These are phyloP conservation scores for Afroboletus lepidellus DNA, from an alignment of 1,284 basidiomycete species.

Conservation along the genomic window DNA sequence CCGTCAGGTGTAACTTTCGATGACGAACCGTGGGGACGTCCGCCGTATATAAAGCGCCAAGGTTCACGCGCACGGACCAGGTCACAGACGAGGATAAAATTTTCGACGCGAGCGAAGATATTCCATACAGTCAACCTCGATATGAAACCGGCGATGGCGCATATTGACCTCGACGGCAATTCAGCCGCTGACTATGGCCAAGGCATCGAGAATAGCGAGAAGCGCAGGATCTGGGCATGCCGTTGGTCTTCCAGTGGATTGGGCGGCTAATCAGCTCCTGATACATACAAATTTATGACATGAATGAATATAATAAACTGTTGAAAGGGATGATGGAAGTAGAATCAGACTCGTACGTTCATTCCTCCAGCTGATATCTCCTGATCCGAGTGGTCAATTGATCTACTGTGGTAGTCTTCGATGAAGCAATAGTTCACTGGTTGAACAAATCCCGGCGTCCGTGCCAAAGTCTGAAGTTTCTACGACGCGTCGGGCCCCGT, in stretches of 20 bases:
- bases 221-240: conserved; percentile 66
- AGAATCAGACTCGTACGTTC: neutral
- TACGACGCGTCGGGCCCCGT: neutral
- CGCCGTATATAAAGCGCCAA: conserved; percentile 28
- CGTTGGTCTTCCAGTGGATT: conserved; percentile 52
- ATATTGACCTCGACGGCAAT: conserved; percentile 23
- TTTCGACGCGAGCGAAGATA: conserved; percentile 16
- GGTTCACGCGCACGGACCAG: conserved; percentile 57
- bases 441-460: neutral
- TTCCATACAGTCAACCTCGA: conserved; percentile 63
- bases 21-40: conserved; percentile 15
- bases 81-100: conserved; percentile 15
- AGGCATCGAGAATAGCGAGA: conserved; percentile 42
- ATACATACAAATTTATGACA: conserved; percentile 45
- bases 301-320: conserved; percentile 4
- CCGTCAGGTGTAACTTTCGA: conserved; percentile 69
- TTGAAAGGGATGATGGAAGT: neutral
- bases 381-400: neutral
- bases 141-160: conserved; percentile 36
- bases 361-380: neutral
- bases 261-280: conserved; percentile 70
- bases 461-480: neutral
- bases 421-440: neutral
- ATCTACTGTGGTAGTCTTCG: no score
- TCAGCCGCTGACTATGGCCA: conserved; percentile 15